phyloP scores from a whole-genome alignment of 441 rosid species.

The Biscutella laevigata region DNA sequence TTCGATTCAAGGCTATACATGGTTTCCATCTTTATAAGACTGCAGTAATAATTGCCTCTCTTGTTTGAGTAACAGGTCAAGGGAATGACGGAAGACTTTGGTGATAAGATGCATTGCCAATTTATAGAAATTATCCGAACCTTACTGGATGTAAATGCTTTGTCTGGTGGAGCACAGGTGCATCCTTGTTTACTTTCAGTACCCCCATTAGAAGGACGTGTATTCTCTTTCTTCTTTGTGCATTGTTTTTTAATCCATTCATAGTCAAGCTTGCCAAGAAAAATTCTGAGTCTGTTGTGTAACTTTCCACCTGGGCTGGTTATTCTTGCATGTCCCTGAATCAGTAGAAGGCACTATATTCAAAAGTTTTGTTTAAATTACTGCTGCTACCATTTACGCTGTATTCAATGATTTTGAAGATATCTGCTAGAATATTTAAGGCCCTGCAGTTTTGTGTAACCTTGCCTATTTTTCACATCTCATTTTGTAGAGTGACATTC shows the following conservation, averaged over 20 bases:
- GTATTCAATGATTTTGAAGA: not conserved
- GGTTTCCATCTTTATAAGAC: conserved; percentile 1
- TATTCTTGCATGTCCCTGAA: conserved; percentile 8
- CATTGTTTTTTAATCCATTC: not conserved
- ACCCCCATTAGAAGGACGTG: not conserved
- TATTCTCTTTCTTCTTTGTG: not conserved
- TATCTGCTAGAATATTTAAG: not conserved
- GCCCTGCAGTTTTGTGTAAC: not conserved
- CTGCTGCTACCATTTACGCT: not conserved
- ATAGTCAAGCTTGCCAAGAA: not conserved
- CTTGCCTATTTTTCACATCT: conserved; percentile 14
- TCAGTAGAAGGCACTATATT: not conserved
- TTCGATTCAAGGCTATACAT: conserved; percentile 1
- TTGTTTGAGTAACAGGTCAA: conserved; percentile 52
- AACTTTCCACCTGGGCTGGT: not conserved
- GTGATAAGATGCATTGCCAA: conserved; percentile 94
- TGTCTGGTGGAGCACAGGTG: conserved; percentile 83
- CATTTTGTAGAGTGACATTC: conserved; percentile 9
- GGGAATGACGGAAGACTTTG: conserved; percentile 96
- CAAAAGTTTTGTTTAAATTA: not conserved
- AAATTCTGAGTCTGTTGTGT: not conserved
- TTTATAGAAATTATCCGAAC: conserved; percentile 96
- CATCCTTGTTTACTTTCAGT: conserved; percentile 20
- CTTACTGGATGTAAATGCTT: conserved; percentile 78
- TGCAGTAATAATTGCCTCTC: not conserved